phyloP scores from a whole-genome alignment of 257 asterid genomes.

The Penstemon eatonii region DNA sequence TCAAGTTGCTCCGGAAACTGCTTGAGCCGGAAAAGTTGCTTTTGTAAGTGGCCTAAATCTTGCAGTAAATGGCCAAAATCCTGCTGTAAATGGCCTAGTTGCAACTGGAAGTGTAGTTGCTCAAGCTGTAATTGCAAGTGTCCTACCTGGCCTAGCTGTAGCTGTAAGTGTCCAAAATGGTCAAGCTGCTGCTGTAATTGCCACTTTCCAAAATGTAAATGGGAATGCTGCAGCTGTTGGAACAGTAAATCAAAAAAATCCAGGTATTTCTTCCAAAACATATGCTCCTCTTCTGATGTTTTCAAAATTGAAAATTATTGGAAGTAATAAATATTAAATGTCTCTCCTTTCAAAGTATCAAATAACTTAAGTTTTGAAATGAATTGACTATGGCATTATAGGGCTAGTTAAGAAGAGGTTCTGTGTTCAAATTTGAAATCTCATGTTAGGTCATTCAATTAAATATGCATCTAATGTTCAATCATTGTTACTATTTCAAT shows the following conservation, averaged over 20 bases:
- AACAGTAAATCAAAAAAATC: constrained; percentile 23
- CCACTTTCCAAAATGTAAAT: constrained; percentile 22
- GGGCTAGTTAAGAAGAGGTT: too few species aligned
- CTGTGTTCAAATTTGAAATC: too few species aligned
- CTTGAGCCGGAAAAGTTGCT: constrained; percentile 28
- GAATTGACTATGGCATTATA: too few species aligned
- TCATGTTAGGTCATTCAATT: too few species aligned
- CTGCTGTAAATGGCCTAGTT: constrained; percentile 21
- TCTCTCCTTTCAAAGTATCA: too few species aligned
- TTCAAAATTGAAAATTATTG: not conserved
- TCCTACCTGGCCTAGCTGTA: constrained; percentile 31
- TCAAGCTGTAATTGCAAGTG: constrained; percentile 35
- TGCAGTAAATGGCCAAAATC: constrained; percentile 13
- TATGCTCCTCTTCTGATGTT: constrained; percentile 2
- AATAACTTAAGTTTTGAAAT: too few species aligned
- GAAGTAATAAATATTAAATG: too few species aligned
- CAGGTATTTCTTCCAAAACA: constrained; percentile 32
- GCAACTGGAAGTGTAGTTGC: constrained; percentile 4
- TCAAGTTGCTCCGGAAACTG: constrained; percentile 32
- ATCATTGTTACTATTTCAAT: not conserved
- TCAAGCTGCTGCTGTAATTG: constrained; percentile 32
- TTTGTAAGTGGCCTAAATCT: constrained; percentile 33
- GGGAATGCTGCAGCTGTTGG: constrained; percentile 34
- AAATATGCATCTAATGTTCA: not conserved
- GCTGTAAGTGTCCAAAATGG: constrained; percentile 26